Conservation (phyloP, 148 eudicot species). For the Silene uniflora region DNA sequence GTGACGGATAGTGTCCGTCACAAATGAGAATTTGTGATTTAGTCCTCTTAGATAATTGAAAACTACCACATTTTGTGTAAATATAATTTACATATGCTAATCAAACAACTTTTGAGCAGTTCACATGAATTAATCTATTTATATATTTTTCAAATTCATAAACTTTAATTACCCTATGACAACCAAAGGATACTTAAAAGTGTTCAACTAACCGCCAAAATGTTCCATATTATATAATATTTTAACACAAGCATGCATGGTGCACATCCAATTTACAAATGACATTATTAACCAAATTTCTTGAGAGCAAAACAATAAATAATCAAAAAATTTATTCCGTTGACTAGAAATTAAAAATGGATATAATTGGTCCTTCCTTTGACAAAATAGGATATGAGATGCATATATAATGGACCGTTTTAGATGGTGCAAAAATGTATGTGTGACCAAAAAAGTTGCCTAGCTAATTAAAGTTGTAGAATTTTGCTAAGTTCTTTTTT, state of each 20-base stretch:
- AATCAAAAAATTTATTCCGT: background rate
- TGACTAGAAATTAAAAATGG: conserved; percentile 4
- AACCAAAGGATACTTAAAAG: background rate
- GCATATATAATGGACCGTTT: conserved; percentile 12
- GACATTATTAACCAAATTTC: background rate
- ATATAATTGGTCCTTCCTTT: background rate
- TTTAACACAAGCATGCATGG: background rate
- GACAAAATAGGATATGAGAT: background rate
- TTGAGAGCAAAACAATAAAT: background rate
- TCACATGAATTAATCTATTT: too few relatives aligned
- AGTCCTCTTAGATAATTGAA: too few relatives aligned
- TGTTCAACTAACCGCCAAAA: background rate
- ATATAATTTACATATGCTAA: too few relatives aligned
- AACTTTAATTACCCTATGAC: too few relatives aligned
- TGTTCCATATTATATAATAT: background rate
- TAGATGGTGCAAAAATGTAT: conserved; percentile 3
- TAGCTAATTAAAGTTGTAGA: background rate
- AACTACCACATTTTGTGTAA: too few relatives aligned
- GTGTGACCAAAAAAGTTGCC: background rate
- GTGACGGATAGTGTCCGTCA: too few relatives aligned
- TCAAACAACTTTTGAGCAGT: too few relatives aligned
- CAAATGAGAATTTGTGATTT: too few relatives aligned
- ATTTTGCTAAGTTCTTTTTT: background rate
- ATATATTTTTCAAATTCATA: too few relatives aligned
- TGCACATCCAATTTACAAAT: background rate